Evolutionary conservation across 768 basidiomycete species (phyloP).

Genomic region (Nidularia pulvinata): DNA sequence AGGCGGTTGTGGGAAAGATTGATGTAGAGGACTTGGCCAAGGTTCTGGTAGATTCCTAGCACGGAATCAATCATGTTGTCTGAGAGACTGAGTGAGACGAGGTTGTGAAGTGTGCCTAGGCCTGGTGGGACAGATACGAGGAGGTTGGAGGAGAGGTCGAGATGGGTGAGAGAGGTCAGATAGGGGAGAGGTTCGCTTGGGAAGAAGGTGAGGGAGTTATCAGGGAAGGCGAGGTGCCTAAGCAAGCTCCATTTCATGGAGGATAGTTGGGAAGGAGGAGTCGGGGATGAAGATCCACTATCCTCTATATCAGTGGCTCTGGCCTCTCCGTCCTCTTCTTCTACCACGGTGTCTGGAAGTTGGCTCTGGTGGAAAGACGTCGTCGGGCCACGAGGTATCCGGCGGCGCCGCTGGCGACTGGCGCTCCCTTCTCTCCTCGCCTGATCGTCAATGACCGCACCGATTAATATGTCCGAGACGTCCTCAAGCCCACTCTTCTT

Average conservation of each 20-base stretch:
- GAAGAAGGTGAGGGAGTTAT: slow-evolving; percentile 82
- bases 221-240: slow-evolving; percentile 72
- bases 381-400: slow-evolving; percentile 37
- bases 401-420: slow-evolving; percentile 42
- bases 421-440: slow-evolving; percentile 58
- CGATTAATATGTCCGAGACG: slow-evolving; percentile 73
- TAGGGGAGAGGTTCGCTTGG: slow-evolving; percentile 66
- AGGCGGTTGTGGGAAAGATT: slow-evolving; percentile 88
- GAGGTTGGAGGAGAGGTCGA: slow-evolving; percentile 91
- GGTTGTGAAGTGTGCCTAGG: slow-evolving; percentile 71
- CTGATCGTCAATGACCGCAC: slow-evolving; percentile 78
- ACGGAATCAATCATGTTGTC: slow-evolving; percentile 99
- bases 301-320: slow-evolving; percentile 1
- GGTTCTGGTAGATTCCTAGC: slow-evolving; percentile 79
- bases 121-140: slow-evolving; percentile 86
- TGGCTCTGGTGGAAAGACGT: slow-evolving; percentile 20
- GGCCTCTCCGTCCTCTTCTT: slow-evolving; percentile 11
- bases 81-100: slow-evolving; percentile 90
- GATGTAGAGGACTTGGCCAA: slow-evolving; percentile 76
- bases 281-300: slow-evolving; percentile 21
- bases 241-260: slow-evolving; percentile 75
- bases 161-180: slow-evolving; percentile 74
- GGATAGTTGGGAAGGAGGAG: slow-evolving; percentile 40
- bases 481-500: slow-evolving; percentile 83
- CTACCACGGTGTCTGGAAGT: slow-evolving; percentile 51